phyloP scores from a whole-genome alignment of 1,284 basidiomycete genomes.

The Rhodotorula sp. region DNA sequence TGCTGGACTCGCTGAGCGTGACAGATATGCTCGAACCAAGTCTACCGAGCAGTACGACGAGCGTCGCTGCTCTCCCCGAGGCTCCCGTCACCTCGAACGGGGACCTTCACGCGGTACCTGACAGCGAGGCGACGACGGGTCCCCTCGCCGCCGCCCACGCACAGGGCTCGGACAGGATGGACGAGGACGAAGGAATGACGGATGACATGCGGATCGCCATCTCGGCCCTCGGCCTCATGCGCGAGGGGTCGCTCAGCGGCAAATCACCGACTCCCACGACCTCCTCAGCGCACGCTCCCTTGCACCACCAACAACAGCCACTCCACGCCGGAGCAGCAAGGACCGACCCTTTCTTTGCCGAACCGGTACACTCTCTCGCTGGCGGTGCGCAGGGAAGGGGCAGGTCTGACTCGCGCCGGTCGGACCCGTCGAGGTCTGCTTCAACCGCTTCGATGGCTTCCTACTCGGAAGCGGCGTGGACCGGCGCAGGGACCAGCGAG shows the following conservation, averaged over 20 bases:
- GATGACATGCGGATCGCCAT: conserved; percentile 28
- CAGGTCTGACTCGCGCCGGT: conserved; percentile 3
- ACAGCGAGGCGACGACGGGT: neutral
- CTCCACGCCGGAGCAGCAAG: no score
- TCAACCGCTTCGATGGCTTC: conserved; percentile 25
- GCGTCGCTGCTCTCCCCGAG: no score
- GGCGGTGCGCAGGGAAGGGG: neutral
- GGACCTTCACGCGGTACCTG: no score
- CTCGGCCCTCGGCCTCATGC: conserved; percentile 23
- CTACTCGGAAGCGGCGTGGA: conserved; percentile 21
- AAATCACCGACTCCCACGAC: neutral
- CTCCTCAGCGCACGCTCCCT: neutral
- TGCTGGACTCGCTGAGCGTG: no score
- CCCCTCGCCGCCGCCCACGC: neutral
- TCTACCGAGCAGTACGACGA: no score
- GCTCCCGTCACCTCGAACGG: no score
- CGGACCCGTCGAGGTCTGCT: conserved; percentile 20
- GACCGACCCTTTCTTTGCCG: neutral
- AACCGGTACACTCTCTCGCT: neutral
- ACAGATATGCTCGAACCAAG: no score
- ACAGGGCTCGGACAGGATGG: neutral
- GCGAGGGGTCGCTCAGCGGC: conserved; percentile 8
- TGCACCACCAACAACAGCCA: neutral
- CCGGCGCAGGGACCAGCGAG: neutral
- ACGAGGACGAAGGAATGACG: conserved; percentile 22